A percentile compares a stretch with the other conserved stretches of the same genome.
Evolutionary conservation across 345 rosid species (phyloP).

Genomic region (Hibiscus trionum): DNA sequence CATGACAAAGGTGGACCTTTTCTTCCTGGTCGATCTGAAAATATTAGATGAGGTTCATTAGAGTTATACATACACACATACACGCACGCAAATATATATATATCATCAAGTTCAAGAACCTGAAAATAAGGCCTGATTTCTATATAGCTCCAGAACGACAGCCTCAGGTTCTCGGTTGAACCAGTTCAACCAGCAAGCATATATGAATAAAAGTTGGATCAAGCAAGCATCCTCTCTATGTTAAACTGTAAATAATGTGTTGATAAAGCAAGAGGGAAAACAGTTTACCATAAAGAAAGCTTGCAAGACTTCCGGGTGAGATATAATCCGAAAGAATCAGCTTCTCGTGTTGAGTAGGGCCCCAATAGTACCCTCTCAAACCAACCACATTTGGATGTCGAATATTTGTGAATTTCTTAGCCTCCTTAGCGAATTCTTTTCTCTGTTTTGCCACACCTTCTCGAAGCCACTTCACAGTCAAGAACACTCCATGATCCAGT

Average conservation of each 20-base stretch:
- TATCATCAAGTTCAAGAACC: no score
- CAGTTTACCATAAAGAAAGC: slow-evolving; percentile 85
- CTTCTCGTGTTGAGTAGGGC: slow-evolving; percentile 97
- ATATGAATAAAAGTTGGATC: no score
- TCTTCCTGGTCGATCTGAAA: slow-evolving; percentile 88
- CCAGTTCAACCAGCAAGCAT: background rate
- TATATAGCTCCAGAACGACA: background rate
- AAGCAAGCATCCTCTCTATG: no score
- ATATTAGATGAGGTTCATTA: slow-evolving; percentile 4
- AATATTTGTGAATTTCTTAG: slow-evolving; percentile 86
- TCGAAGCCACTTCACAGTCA: slow-evolving; percentile 95
- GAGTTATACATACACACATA: background rate
- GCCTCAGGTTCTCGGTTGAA: background rate
- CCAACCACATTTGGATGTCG: slow-evolving; percentile 97
- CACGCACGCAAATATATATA: no score
- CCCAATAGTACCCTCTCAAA: slow-evolving; percentile 96
- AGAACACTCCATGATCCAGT: slow-evolving; percentile 69
- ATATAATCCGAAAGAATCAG: slow-evolving; percentile 91
- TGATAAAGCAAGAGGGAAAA: slow-evolving; percentile 5
- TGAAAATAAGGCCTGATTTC: no score
- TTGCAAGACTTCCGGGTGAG: slow-evolving; percentile 93
- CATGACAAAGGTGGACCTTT: slow-evolving; percentile 77
- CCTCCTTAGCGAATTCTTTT: slow-evolving; percentile 93
- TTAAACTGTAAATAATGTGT: background rate
- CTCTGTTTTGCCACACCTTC: slow-evolving; percentile 97